Evolutionary conservation across 2,329 filamentous ascomycete genomes (phyloP).

Genomic region (Verticillium nonalfalfae): DNA sequence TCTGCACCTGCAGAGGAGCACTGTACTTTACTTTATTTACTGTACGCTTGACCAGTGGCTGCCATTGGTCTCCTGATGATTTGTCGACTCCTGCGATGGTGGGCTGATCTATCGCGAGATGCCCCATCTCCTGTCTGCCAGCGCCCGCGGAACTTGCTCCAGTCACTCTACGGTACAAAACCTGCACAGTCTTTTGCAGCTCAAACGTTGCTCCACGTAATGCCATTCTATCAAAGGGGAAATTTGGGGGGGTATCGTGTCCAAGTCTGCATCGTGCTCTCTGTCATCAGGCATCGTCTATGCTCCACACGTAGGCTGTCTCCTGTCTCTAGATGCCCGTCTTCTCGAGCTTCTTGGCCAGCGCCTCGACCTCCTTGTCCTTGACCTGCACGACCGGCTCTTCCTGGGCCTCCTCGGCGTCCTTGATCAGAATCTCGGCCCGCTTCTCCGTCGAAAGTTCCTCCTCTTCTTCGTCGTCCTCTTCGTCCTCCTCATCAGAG

Average conservation of each 20-base stretch:
- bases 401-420: conserved; percentile 66
- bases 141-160: too few species aligned
- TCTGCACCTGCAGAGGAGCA: too few species aligned
- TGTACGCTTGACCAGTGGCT: neutral
- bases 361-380: conserved; percentile 72
- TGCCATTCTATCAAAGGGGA: neutral
- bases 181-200: neutral
- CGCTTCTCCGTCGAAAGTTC: conserved; percentile 53
- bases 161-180: too few species aligned
- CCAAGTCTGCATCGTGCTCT: neutral
- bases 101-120: neutral
- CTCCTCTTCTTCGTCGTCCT: conserved; percentile 63
- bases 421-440: conserved; percentile 62
- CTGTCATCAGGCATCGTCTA: conserved; percentile 12
- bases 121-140: neutral
- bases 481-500: conserved; percentile 61
- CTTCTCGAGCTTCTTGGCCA: conserved; percentile 72
- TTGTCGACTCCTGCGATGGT: neutral
- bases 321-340: conserved; percentile 43
- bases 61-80: neutral
- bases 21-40: too few species aligned
- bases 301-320: conserved; percentile 4
- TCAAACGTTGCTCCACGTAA: neutral
- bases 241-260: conserved; percentile 11
- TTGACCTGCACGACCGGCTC: conserved; percentile 65